Base-by-base conservation (phyloP, 495 filamentous ascomycete genomes). In the Aspergillus indologenus region DNA sequence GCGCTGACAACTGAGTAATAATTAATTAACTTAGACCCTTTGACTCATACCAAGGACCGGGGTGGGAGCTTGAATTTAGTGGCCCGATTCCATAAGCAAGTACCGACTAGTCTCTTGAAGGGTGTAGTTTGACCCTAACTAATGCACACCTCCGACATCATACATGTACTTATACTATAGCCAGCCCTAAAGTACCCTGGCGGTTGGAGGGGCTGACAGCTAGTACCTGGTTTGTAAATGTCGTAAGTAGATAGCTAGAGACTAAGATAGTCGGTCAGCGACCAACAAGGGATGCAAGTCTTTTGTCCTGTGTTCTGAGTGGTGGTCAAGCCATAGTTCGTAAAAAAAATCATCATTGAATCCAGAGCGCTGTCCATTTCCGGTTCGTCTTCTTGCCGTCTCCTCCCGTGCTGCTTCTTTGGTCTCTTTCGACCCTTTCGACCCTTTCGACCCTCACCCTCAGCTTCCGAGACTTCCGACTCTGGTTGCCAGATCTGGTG, bases 401-500 rank as follows among this genome's bases (percentile, higher is more conserved):
- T 54, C 50, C 44, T 58, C 48, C 50, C 60, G 55, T 45, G 26
- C 55, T 53, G 40, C 31, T 52, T 53, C 34, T 40, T 40, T 40
- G 5, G 34, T 6, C 34, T 53, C 34, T 40, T 40, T 40, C 34
- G 34, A 40, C 34, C 34, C 34, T 40, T 40, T 40, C 34, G 34
- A 40, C 34, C 34, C 12, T 40, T 40, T 40, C 12, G 34, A 40
- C 34, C 34, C 40, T 21, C 26, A 54, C 56, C 43, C 21, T 18
- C 43, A 56, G 55, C 53, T 53, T 67, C 65, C 65, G 65, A 64
- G 53, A 42, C 57, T 61, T 67, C 65, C 65, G 65, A 63, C 34
- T 40, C 12, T 55, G 55, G 20, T 50, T 59, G 59, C 65, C 61
- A 61, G 53, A 61, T 64, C 61, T 61, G 61, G 61, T 60, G 53